phyloP scores from a whole-genome alignment of 106 monocot genomes.

The Apostasia ramifera region DNA sequence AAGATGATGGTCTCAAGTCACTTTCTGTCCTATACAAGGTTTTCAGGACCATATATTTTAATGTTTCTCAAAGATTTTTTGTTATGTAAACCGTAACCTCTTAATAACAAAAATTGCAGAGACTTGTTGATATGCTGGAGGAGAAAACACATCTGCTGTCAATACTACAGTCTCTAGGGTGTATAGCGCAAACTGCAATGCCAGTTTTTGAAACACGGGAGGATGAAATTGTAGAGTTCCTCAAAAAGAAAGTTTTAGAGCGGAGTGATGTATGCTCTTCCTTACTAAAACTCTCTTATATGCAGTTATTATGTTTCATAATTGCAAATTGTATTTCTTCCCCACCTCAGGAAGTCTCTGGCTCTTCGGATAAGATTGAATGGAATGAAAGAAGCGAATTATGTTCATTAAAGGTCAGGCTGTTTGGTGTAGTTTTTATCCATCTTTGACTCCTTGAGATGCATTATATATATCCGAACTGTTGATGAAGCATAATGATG shows the following conservation, averaged over 20 bases:
- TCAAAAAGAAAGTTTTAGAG: slow-evolving; percentile 68
- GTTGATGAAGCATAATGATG: no score
- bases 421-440: neutral
- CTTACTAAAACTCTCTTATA: neutral
- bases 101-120: slow-evolving; percentile 36
- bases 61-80: slow-evolving; percentile 2
- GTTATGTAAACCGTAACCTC: neutral
- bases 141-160: slow-evolving; percentile 85
- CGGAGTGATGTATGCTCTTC: slow-evolving; percentile 52
- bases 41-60: neutral
- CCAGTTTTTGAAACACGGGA: slow-evolving; percentile 98
- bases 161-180: slow-evolving; percentile 89
- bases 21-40: slow-evolving; percentile 99
- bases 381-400: slow-evolving; percentile 69
- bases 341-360: neutral
- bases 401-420: slow-evolving; percentile 76
- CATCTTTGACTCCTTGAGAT: no score
- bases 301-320: neutral
- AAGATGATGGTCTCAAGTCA: slow-evolving; percentile 97
- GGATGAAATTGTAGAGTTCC: slow-evolving; percentile 74
- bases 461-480: no score
- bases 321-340: neutral
- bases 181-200: slow-evolving; percentile 94
- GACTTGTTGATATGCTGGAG: slow-evolving; percentile 86
- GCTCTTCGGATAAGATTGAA: slow-evolving; percentile 22